Evolutionary conservation across 1,139 yeast genomes (phyloP).

Genomic region (Pichia sp.): DNA sequence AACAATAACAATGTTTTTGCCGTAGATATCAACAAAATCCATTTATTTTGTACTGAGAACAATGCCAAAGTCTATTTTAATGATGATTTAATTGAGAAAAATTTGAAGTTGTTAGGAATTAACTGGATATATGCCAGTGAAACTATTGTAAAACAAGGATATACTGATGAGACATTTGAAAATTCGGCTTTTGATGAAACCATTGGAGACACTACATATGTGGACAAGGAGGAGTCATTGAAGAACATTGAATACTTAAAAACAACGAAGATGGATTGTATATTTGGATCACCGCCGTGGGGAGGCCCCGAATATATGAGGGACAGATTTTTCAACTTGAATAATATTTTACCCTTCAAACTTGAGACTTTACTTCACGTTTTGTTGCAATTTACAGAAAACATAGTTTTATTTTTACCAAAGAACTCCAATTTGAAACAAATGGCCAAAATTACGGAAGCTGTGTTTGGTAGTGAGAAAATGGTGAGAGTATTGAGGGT

Average conservation of each 20-base stretch:
- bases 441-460: constrained; percentile 37
- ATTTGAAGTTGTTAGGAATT: constrained; percentile 41
- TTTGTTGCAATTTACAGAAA: constrained; percentile 35
- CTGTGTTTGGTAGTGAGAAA: constrained; percentile 36
- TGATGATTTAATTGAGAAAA: constrained; percentile 27
- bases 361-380: constrained; percentile 37
- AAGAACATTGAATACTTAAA: constrained; percentile 12
- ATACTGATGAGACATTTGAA: constrained; percentile 10
- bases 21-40: constrained; percentile 55
- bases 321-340: constrained; percentile 41
- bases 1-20: constrained; percentile 38
- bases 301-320: constrained; percentile 73
- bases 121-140: constrained; percentile 43
- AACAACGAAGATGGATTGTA: constrained; percentile 44
- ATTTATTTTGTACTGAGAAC: constrained; percentile 57
- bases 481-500: constrained; percentile 43
- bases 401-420: constrained; percentile 71
- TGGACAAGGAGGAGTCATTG: constrained; percentile 12
- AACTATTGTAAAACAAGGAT: constrained; percentile 10
- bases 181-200: background rate
- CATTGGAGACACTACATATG: constrained; percentile 15
- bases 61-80: constrained; percentile 58
- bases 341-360: constrained; percentile 47
- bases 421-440: constrained; percentile 57
- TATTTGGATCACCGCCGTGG: constrained; percentile 94